Evolutionary conservation across 129 eudicot species (phyloP), one percentile per base, ranked within the genome.

Genomic region (Flaveria bidentis): DNA sequence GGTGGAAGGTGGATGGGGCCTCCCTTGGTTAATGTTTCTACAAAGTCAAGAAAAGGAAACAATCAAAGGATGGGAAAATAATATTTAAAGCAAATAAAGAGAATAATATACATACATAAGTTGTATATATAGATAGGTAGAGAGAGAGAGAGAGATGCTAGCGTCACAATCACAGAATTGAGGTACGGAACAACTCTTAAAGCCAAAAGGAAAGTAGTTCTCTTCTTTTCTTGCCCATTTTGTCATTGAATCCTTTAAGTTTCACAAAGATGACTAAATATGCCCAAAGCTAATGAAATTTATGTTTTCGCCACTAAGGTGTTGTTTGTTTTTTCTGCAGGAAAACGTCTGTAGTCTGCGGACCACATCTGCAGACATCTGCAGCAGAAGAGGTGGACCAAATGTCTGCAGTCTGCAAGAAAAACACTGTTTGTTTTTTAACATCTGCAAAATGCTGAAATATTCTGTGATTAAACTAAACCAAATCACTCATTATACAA

Each of bases 151-250:
- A 39, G 74, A 28, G 61, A 67, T 73, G 84, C 75, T 45, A 80
- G 45, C 80, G 75, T 80, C 84, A 80, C 84, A 47, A 73, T 74
- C 79, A 73, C 45, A 80, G 80, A 67, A 80, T 80, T 80, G 76
- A 80, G 84, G 84, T 80, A 80, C 84, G 80, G 84, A 80, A 67
- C 80, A 73, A 74, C 62, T 60, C 45, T 42, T 63, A 80, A 80
- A 74, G 73, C 30, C 72, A 41, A 50, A 74, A 73, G 15, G 2
- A 36, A 62, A 28, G 18, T 14, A 67, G 16, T 69, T 44, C 68
- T 78, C 45, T 28, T 9, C 7, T 42, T 58, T 23, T 23, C 14
- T 14, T 13, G 39, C 7, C 7, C 39, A 30, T 17, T 1, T 15
- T 16, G 28, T 66, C 25, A 64, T 16, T 33, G 14, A 30, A 33